These are phyloP conservation scores for Picea sitchensis DNA, from an alignment of 75 land plant species.

Conservation along the genomic window DNA sequence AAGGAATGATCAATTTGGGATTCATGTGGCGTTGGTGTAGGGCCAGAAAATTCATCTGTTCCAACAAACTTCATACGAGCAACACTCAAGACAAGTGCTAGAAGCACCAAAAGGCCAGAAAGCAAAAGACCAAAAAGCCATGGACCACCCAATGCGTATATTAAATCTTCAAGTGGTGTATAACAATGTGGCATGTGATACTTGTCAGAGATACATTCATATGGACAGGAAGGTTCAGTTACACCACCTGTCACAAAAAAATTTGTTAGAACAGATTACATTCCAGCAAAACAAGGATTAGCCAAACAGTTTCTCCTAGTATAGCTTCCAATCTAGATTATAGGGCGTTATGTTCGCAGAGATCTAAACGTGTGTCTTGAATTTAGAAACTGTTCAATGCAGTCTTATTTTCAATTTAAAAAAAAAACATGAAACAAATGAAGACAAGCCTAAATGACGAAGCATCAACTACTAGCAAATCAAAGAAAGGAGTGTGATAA, in stretches of 20 bases:
- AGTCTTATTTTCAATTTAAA: no score
- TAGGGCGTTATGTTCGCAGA: neutral
- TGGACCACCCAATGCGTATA: constrained; percentile 95
- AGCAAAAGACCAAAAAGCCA: constrained; percentile 93
- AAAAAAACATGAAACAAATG: no score
- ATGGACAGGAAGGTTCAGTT: constrained; percentile 79
- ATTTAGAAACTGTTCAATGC: no score
- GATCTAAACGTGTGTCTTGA: neutral
- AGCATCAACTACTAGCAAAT: no score
- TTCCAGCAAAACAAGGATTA: neutral
- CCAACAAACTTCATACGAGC: constrained; percentile 95
- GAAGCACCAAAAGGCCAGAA: constrained; percentile 59
- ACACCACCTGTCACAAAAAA: constrained; percentile 70
- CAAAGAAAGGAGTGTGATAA: no score
- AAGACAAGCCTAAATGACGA: no score
- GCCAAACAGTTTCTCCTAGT: neutral
- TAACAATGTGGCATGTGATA: constrained; percentile 98
- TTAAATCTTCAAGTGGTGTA: constrained; percentile 92
- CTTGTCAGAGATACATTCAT: constrained; percentile 88
- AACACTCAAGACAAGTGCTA: constrained; percentile 91
- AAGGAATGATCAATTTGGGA: constrained; percentile 95
- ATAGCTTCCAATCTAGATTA: neutral
- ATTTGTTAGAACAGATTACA: neutral
- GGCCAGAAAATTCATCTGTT: constrained; percentile 83
- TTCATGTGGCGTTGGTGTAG: constrained; percentile 86